Conservation (phyloP, 2,329 filamentous ascomycete species). For the Penicillium nordicum region DNA sequence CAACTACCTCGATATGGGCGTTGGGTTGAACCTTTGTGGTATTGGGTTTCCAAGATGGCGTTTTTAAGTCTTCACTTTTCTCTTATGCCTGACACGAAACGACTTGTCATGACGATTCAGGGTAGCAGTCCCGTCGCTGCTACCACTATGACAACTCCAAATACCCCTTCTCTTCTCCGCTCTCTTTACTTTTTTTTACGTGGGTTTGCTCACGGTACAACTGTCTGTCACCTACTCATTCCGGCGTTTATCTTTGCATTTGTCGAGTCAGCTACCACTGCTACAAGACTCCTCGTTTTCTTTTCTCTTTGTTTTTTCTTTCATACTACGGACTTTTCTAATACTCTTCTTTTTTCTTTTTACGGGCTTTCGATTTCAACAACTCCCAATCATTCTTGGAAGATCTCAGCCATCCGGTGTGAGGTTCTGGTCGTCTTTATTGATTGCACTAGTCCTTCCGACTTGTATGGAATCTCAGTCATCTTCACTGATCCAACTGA, state of each 20-base stretch:
- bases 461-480: slow-evolving; percentile 20
- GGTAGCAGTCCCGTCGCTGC: background rate
- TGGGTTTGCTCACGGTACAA: background rate
- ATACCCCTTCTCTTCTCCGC: slow-evolving; percentile 6
- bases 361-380: background rate
- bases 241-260: slow-evolving; percentile 11
- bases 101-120: slow-evolving; percentile 6
- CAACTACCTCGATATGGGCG: slow-evolving; percentile 7
- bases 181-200: background rate
- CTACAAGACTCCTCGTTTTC: slow-evolving; percentile 1
- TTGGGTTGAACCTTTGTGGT: slow-evolving; percentile 3
- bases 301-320: background rate
- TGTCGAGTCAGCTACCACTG: background rate
- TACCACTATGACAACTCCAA: slow-evolving; percentile 3
- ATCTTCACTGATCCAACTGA: slow-evolving; percentile 34
- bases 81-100: slow-evolving; percentile 4
- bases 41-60: slow-evolving; percentile 12
- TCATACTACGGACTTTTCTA: slow-evolving; percentile 8
- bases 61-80: slow-evolving; percentile 8
- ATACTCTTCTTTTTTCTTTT: background rate
- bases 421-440: slow-evolving; percentile 34
- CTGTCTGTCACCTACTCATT: background rate
- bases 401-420: background rate
- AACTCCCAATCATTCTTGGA: slow-evolving; percentile 3
- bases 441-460: slow-evolving; percentile 32